A percentile compares a stretch with the other conserved stretches of the same genome.
Evolutionary conservation across 108 stramenopile genomes (phyloP).

Genomic region (Schizochytrium sp.): DNA sequence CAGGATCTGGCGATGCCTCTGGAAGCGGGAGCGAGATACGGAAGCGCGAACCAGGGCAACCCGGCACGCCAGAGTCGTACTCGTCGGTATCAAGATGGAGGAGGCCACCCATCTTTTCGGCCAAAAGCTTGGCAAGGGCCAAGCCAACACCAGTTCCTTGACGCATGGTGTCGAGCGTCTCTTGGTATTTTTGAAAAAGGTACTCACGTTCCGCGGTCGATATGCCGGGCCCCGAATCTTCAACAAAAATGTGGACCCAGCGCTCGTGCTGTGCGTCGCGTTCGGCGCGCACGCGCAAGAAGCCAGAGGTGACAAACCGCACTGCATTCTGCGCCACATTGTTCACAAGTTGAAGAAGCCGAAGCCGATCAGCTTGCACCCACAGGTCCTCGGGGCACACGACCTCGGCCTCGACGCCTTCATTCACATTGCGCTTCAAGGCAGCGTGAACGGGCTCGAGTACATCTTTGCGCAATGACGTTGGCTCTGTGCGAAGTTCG

Average conservation of each 20-base stretch:
- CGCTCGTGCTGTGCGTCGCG: neutral
- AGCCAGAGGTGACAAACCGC: neutral
- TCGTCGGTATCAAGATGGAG: neutral
- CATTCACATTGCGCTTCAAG: neutral
- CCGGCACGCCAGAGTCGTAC: neutral
- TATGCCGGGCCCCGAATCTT: conserved; percentile 4
- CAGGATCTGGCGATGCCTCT: neutral
- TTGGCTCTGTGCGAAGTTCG: neutral
- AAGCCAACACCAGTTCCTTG: neutral
- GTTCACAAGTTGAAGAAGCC: neutral
- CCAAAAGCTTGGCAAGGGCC: neutral
- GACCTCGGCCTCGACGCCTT: neutral
- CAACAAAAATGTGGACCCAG: neutral
- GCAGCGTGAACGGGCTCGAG: neutral
- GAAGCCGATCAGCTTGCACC: neutral
- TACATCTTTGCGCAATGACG: neutral
- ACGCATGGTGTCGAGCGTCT: neutral
- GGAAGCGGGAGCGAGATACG: neutral
- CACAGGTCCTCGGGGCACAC: neutral
- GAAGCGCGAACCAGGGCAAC: neutral
- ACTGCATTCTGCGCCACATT: neutral
- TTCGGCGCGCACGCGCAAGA: neutral
- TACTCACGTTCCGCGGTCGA: neutral
- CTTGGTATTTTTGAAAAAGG: neutral
- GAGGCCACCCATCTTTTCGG: neutral